A percentile compares a stretch with the other conserved stretches of the same genome.
Evolutionary conservation across 192 early-diverging fungal species (phyloP).

Genomic region (Dissophora globulifera): DNA sequence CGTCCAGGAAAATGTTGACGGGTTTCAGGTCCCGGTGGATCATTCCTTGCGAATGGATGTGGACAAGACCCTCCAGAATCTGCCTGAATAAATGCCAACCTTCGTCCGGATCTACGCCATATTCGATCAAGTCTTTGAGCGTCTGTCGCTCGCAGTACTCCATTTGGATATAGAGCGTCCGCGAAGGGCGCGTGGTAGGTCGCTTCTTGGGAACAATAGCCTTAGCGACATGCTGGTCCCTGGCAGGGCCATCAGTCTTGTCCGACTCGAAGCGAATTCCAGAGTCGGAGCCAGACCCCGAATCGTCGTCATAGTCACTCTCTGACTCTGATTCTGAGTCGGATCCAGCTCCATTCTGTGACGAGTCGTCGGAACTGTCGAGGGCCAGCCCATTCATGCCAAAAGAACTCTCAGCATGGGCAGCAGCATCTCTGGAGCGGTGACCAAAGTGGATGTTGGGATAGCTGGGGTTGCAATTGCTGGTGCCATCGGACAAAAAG

Average conservation of each 20-base stretch:
- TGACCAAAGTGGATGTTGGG: conserved; percentile 41
- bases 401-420: conserved; percentile 42
- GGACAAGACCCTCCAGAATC: conserved; percentile 89
- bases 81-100: conserved; percentile 89
- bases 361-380: conserved; percentile 43
- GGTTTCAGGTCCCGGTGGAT: conserved; percentile 94
- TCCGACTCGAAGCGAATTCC: conserved; percentile 54
- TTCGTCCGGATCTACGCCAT: conserved; percentile 81
- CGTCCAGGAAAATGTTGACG: conserved; percentile 82
- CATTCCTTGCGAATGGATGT: conserved; percentile 90
- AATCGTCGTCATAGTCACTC: conserved; percentile 41
- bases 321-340: conserved; percentile 19
- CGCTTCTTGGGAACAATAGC: conserved; percentile 6
- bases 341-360: too few relatives aligned
- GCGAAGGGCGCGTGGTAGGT: conserved; percentile 28
- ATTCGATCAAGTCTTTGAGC: conserved; percentile 82
- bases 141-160: conserved; percentile 98
- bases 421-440: conserved; percentile 31
- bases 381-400: conserved; percentile 52
- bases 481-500: conserved; percentile 55
- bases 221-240: conserved; percentile 1
- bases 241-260: conserved; percentile 20
- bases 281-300: conserved; percentile 49
- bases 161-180: conserved; percentile 96
- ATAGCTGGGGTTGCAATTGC: conserved; percentile 41